Conservation (phyloP, 305 asterid genomes). For the Ilex paraguariensis region DNA sequence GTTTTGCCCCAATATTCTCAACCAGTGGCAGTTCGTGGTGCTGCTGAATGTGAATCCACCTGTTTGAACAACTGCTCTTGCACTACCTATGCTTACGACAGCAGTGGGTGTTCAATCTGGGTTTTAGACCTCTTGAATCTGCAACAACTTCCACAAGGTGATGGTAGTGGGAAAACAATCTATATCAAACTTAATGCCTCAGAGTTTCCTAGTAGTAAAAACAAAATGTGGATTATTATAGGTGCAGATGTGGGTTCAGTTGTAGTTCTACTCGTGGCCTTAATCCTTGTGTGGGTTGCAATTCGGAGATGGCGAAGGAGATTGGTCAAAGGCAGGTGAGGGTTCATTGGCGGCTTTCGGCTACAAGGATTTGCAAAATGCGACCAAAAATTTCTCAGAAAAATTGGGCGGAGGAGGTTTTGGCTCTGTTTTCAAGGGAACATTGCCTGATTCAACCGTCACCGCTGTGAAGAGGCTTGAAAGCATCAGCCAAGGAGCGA, state of each 20-base stretch:
- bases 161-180: slow-evolving; percentile 27
- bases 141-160: slow-evolving; percentile 17
- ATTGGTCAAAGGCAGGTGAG: slow-evolving; percentile 27
- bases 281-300: slow-evolving; percentile 26
- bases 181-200: too few species aligned
- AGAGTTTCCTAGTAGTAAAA: slow-evolving; percentile 32
- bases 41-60: slow-evolving; percentile 40
- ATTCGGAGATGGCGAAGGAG: slow-evolving; percentile 29
- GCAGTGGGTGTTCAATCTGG: slow-evolving; percentile 31
- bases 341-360: slow-evolving; percentile 62
- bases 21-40: slow-evolving; percentile 21
- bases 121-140: slow-evolving; percentile 15
- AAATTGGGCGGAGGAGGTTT: slow-evolving; percentile 74
- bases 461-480: slow-evolving; percentile 73
- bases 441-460: slow-evolving; percentile 46
- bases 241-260: slow-evolving; percentile 49
- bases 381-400: slow-evolving; percentile 64
- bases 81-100: slow-evolving; percentile 48
- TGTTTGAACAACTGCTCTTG: slow-evolving; percentile 63
- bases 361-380: too few species aligned
- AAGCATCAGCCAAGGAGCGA: slow-evolving; percentile 76
- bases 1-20: slow-evolving; percentile 12
- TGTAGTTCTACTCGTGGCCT: slow-evolving; percentile 19
- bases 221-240: slow-evolving; percentile 23
- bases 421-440: too few species aligned